A percentile compares a stretch with the other conserved stretches of the same genome.
phyloP scores from a whole-genome alignment of 257 asterid genomes.

The Fraxinus quadrangulata region DNA sequence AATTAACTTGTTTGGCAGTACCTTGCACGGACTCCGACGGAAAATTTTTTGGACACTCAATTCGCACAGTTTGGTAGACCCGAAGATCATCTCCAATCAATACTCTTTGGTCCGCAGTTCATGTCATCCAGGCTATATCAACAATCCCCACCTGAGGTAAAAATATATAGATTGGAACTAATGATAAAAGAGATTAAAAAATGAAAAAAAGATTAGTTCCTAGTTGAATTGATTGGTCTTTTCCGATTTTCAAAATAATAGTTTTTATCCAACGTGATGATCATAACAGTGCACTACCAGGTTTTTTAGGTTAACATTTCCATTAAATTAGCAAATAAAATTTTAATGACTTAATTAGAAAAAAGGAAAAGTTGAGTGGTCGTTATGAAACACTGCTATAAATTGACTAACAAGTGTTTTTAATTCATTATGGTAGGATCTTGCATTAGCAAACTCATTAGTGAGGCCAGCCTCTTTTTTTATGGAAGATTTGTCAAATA shows the following conservation, averaged over 20 bases:
- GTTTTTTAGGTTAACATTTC: too few species aligned
- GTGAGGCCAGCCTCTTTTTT: conserved; percentile 48
- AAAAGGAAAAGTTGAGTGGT: too few species aligned
- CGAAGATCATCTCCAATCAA: conserved; percentile 35
- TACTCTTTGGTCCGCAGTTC: conserved; percentile 44
- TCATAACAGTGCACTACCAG: too few species aligned
- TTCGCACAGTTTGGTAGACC: neutral
- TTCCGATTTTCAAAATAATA: too few species aligned
- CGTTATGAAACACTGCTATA: too few species aligned
- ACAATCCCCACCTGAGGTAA: conserved; percentile 42
- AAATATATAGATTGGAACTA: neutral
- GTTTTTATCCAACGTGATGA: too few species aligned
- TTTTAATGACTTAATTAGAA: too few species aligned
- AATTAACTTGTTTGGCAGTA: neutral
- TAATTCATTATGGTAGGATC: conserved; percentile 38
- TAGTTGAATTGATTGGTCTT: too few species aligned
- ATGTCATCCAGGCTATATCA: conserved; percentile 39
- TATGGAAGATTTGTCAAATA: conserved; percentile 36
- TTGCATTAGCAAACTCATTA: conserved; percentile 45
- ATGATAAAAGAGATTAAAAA: too few species aligned
- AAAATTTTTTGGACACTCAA: neutral
- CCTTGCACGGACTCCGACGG: neutral
- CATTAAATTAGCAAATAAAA: too few species aligned
- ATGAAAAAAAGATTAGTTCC: too few species aligned
- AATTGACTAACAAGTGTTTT: neutral